Evolutionary conservation across 768 basidiomycete species (phyloP).

Genomic region (Kwoniella mangroviensis): DNA sequence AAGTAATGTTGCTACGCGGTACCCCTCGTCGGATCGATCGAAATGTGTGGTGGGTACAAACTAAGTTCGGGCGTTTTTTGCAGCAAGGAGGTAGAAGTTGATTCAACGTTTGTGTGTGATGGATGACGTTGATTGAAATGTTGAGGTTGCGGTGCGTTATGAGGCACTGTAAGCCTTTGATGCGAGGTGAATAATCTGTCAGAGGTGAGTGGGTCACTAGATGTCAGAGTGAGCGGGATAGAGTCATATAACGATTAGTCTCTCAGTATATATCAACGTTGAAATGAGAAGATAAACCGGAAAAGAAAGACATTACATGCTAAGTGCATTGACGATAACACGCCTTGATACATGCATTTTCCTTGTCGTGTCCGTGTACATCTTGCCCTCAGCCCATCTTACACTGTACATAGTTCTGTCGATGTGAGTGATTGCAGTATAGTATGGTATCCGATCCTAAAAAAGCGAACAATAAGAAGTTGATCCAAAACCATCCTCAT

Average conservation of each 20-base stretch:
- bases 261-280: not conserved
- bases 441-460: not conserved
- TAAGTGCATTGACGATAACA: not conserved
- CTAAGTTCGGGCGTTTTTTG: not conserved
- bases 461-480: slow-evolving; percentile 21
- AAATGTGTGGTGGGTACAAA: not conserved
- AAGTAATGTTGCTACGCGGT: not conserved
- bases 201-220: not conserved
- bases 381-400: too few relatives aligned
- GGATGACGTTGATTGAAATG: slow-evolving; percentile 1
- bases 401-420: not conserved
- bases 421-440: not conserved
- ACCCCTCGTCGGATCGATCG: slow-evolving; percentile 10
- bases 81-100: slow-evolving; percentile 23
- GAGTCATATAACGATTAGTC: not conserved
- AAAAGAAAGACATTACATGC: not conserved
- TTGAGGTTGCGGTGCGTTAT: not conserved
- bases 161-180: slow-evolving; percentile 16
- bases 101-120: slow-evolving; percentile 16
- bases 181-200: not conserved
- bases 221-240: not conserved
- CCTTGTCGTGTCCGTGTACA: not conserved
- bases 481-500: too few relatives aligned
- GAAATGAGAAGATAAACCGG: not conserved
- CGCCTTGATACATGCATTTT: not conserved